Evolutionary conservation across 768 basidiomycete genomes (phyloP), one percentile per base, ranked within the genome.

Genomic region (Tremella mesenterica): DNA sequence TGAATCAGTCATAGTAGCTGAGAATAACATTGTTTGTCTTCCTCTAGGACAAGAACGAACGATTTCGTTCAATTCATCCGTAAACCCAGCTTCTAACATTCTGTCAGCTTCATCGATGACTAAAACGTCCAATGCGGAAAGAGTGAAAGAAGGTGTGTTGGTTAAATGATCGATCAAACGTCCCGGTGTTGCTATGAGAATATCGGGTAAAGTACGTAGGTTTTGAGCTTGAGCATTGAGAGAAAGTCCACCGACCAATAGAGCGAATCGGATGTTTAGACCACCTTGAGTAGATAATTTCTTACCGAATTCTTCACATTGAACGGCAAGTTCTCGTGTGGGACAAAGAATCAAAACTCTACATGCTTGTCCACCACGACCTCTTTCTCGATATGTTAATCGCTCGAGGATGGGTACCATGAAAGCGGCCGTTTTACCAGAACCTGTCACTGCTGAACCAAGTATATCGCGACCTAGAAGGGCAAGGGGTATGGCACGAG

Each of bases 381-480:
- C 85, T 60, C 86, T 84, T 59, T 96, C 91, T 51, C 95, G 81
- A 68, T 92, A 97, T 50, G 92, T 74, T 27, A 99, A 77, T 53
- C 95, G 85, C 73, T 99, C 95, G n/a, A 77, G 73, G 75, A 92
- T 85, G 34, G 95, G 95, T 54, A 97, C 83, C 66, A 86, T 85
- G 75, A 97, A 99, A 1, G 95, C 95, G 9, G 90, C 93, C 1
- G 95, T 99, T 77, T 99, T 99, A 55, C 95, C 95, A 4, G 91
- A 95, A 56, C 95, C 95, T 16, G 95, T 99, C 16, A 93, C 88
- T 18, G 95, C 93, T 54, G 82, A 85, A 28, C 93, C 95, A 49
- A 99, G 91, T 31, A 99, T 81, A 71, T 99, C 95, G 69, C 95
- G 91, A 47, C 95, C 95, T 21, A 92, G 72, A 18, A 99, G 80